These are phyloP conservation scores for Neurospora cerealis DNA, from an alignment of 495 filamentous ascomycete genomes.

Conservation along the genomic window DNA sequence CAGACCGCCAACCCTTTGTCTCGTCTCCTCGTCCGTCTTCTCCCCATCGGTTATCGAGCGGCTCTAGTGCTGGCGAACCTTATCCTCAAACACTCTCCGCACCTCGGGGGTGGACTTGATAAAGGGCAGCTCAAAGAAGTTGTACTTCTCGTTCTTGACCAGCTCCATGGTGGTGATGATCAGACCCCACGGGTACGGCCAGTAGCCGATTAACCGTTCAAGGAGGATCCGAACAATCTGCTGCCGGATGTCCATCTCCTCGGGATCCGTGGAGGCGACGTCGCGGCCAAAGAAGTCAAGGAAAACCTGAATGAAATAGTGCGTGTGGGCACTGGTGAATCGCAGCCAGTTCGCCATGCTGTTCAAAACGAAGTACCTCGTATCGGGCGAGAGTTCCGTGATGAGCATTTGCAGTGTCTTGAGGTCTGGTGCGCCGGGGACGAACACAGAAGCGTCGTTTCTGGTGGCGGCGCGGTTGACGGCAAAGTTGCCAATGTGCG, in stretches of 20 bases:
- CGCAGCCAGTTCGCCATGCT: constrained; percentile 88
- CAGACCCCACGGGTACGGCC: constrained; percentile 93
- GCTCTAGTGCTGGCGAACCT: not conserved
- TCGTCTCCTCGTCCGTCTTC: not conserved
- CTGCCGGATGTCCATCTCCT: constrained; percentile 74
- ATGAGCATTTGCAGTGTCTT: constrained; percentile 65
- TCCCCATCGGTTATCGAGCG: not conserved
- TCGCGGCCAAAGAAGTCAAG: constrained; percentile 79
- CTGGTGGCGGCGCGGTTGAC: constrained; percentile 47
- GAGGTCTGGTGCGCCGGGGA: constrained; percentile 57
- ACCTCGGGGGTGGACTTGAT: constrained; percentile 85
- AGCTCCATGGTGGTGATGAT: constrained; percentile 86
- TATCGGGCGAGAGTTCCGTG: constrained; percentile 62
- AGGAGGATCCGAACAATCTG: constrained; percentile 80
- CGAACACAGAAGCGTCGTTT: constrained; percentile 52
- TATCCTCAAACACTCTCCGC: constrained; percentile 14
- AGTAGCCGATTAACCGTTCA: constrained; percentile 78
- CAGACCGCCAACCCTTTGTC: not conserved
- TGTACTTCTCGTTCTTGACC: constrained; percentile 76
- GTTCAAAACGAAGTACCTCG: constrained; percentile 72
- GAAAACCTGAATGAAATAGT: constrained; percentile 85
- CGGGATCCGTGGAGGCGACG: constrained; percentile 50
- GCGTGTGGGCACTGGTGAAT: constrained; percentile 78
- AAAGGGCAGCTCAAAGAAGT: constrained; percentile 87
- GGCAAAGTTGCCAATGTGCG: constrained; percentile 70